Evolutionary conservation across 2,329 filamentous ascomycete species (phyloP).

Genomic region (Cryphonectria parasitica): DNA sequence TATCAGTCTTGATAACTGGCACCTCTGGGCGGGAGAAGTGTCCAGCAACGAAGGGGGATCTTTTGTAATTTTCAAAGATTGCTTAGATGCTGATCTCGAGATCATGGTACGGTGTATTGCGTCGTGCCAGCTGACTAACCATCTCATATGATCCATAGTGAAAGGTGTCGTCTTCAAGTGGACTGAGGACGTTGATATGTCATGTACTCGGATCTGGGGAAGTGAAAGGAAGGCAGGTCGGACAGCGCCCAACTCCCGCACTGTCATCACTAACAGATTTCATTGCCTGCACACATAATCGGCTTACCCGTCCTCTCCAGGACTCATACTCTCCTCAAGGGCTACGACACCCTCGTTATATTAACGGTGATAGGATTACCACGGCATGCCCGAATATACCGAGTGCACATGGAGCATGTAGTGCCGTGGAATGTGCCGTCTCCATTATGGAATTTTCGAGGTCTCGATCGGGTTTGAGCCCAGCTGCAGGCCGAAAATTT

Average conservation of each 20-base stretch:
- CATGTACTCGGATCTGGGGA: background rate
- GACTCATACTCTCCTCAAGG: background rate
- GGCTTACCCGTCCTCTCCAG: background rate
- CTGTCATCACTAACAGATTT: background rate
- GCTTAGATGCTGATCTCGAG: background rate
- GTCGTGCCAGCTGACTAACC: background rate
- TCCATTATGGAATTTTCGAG: background rate
- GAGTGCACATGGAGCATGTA: background rate
- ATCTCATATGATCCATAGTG: background rate
- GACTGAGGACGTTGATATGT: background rate
- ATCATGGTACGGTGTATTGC: background rate
- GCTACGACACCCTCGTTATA: background rate
- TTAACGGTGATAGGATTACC: background rate
- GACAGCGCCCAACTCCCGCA: background rate
- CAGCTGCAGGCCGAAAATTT: background rate
- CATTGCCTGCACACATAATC: background rate
- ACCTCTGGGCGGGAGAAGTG: background rate
- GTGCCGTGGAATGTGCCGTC: background rate
- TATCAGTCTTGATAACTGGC: background rate
- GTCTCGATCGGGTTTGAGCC: background rate
- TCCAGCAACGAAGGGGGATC: background rate
- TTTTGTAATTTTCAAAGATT: background rate
- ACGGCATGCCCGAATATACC: background rate
- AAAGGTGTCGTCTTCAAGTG: background rate
- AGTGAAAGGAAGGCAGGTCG: background rate